Evolutionary conservation across 305 asterid genomes (phyloP), one percentile per base, ranked within the genome.

Genomic region (Fraxinus baroniana): DNA sequence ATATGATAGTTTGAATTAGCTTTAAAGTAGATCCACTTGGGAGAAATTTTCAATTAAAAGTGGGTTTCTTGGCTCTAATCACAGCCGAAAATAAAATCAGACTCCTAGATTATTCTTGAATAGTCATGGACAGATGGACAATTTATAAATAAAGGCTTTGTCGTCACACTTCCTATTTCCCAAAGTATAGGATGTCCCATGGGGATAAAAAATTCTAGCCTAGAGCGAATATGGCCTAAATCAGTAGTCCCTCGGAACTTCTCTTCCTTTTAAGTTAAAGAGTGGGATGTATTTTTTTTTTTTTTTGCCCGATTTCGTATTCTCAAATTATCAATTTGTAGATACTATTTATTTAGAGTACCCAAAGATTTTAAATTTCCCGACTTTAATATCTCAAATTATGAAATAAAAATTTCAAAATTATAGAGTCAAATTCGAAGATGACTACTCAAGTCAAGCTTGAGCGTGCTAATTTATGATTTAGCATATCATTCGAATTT

Each of bases 141-240:
- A 72, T 10, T 24, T 3, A 15, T 7, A 60, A 18, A 3, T 18
- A 60, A 18, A 60, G 70, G 70, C 30, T 44, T 84, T 79, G 1
- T 79, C 36, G 32, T 81, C 85, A 83, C 82, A 68, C 80, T 49
- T 71, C 78, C 81, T 30, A 70, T 82, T 79, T 52, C 86, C 89
- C 49, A 74, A 70, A 75, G 79, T 74, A 24, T 80, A 37, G 86
- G 88, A 83, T 78, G 26, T 83, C 66, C 17, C 44, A 60, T 41
- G 82, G 77, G 55, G 72, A 17, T 83, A 37, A 13, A 30, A 49
- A 26, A 79, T 74, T 17, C 3, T 36, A 74, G 66, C 18, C 1
- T 36, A n/a, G 3, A 36, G 17, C 12, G 7, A 74, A 17, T 36
- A 15, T 86, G 83, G 76, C 73, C 79, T 7, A 62, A 78, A n/a